Evolutionary conservation across 805 yeast species (phyloP), one percentile per base, ranked within the genome.

Genomic region (Peterozyma xylosa): DNA sequence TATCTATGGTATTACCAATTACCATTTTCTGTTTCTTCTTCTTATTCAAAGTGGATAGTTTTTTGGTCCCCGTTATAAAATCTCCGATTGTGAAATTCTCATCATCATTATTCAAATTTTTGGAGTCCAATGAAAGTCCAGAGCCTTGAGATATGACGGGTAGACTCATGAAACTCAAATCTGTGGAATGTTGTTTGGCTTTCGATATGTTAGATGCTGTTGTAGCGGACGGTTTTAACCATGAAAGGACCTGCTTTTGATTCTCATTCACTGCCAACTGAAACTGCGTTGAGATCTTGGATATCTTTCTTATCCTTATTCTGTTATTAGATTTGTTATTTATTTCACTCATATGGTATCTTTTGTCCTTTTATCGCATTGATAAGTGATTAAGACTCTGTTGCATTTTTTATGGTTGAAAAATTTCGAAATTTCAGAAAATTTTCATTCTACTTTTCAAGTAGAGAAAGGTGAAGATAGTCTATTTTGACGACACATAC

Each of bases 211-310:
- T 9, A 15, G 39, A 17, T 9, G 43, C 38, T 17, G 30, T 9
- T 15, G 33, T 2, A 9, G 17, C 33, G 3, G 36, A 18, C 14
- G 45, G 47, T 30, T 37, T 37, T 37, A 70, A 54, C 79, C 78
- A 73, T 17, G 67, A 62, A 32, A 58, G 40, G 1, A 68, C 68
- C 34, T 55, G 59, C 7, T 54, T 47, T 45, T 64, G 67, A 14
- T 63, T 65, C 30, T 60, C 60, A 3, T 65, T 49, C 5, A 75
- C 54, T 5, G 73, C 68, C 5, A 70, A 58, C 51, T 71, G 76
- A 49, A 75, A 68, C 43, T 61, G 60, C 13, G 74, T 64, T 46
- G 71, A 79, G 3, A 76, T 58, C 29, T 65, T 67, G 45, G 74
- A 72, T 49, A 74, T 74, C 37, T 61, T 55, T 48, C 70, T 66